Evolutionary conservation across 2,329 filamentous ascomycete species (phyloP), one percentile per base, ranked within the genome.

Genomic region (Pyricularia pennisetigena): DNA sequence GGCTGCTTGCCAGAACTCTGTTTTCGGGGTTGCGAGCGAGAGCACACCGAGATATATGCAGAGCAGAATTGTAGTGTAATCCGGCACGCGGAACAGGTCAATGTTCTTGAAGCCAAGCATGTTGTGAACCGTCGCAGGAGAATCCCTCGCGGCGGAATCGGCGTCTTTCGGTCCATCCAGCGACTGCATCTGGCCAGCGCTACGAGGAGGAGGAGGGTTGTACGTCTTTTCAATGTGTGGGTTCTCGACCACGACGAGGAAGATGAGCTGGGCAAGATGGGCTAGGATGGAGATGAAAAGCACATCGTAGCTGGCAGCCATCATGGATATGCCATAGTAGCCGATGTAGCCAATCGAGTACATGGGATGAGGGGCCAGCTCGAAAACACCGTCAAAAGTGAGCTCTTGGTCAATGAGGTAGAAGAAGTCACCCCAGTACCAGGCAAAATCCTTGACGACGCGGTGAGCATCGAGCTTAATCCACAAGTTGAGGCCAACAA

Each of bases 341-440:
- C 95, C 95, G 67, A 93, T 93, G 79, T 99, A 99, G 57, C 95
- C 95, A 74, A 98, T 94, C 68, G 94, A 97, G 81, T 98, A 98
- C 94, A 98, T 98, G 71, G 94, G 94, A 77, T 98, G 95, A 35
- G 95, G 95, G 24, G 95, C 95, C 90, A 99, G 96, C 81, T 99
- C 95, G 77, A 98, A 99, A 71, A 99, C 95, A 68, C 95, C 95
- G 76, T 99, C 95, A 78, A 99, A 99, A 66, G 94, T 98, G 77
- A 99, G 84, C 76, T 97, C 93, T 80, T 98, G 94, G 79, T 99
- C 95, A 78, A 99, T 92, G 75, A 99, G 89, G 80, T 93, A 99
- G 84, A 98, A 99, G 81, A 98, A 98, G 79, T 99, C 95, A 70
- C 95, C 95, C 95, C 95, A 99, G 80, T 98, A 99, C 95, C 95